Evolutionary conservation across 2,329 filamentous ascomycete genomes (phyloP).

Genomic region (Fusarium multiceps): DNA sequence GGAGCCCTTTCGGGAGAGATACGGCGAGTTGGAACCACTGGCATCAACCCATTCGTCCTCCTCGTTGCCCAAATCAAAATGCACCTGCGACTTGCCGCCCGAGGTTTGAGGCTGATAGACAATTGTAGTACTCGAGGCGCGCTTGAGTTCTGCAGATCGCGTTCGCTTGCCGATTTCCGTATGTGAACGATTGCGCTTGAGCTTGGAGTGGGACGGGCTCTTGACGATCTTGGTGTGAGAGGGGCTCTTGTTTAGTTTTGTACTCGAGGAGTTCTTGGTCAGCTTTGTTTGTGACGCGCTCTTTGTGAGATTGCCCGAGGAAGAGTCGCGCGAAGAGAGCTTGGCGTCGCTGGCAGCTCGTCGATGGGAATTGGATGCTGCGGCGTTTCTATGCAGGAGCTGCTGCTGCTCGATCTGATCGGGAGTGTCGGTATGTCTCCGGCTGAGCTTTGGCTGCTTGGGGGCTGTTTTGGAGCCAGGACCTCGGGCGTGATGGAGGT

Average conservation of each 20-base stretch:
- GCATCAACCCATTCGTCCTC: conserved; percentile 76
- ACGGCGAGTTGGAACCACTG: conserved; percentile 71
- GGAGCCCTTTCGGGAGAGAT: conserved; percentile 60
- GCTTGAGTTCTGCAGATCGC: conserved; percentile 66
- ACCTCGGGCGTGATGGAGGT: conserved; percentile 63
- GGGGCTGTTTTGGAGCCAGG: conserved; percentile 63
- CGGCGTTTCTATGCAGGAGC: conserved; percentile 34
- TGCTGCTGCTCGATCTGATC: conserved; percentile 47
- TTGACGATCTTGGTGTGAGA: conserved; percentile 61
- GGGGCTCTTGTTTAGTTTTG: conserved; percentile 49
- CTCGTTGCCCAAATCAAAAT: conserved; percentile 70
- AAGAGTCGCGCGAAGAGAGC: conserved; percentile 57
- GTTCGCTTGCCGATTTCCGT: conserved; percentile 62
- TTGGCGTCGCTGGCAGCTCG: conserved; percentile 64
- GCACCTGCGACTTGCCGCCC: conserved; percentile 64
- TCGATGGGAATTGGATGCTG: conserved; percentile 54
- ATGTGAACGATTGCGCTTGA: conserved; percentile 49
- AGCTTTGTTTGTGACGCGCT: conserved; percentile 66
- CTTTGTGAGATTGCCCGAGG: conserved; percentile 61
- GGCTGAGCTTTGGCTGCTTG: conserved; percentile 60
- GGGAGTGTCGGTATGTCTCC: conserved; percentile 57
- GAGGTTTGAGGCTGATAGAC: conserved; percentile 58
- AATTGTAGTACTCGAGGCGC: conserved; percentile 62
- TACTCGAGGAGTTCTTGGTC: conserved; percentile 58
- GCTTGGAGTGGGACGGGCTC: conserved; percentile 64